Conservation (phyloP, 768 basidiomycete species). For the Ramaria sp. region DNA sequence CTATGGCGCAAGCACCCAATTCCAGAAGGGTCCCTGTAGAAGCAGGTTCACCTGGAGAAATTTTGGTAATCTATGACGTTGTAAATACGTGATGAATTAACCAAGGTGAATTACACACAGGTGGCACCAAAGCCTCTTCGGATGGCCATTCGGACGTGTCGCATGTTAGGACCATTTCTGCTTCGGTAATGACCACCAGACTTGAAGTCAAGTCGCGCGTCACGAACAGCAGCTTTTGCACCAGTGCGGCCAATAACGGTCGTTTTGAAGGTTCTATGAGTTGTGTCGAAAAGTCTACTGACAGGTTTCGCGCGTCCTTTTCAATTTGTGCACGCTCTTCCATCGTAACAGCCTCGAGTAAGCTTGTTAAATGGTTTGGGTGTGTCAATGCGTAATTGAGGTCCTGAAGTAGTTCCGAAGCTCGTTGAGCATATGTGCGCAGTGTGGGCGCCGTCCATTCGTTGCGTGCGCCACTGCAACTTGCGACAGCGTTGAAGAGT, state of each 20-base stretch:
- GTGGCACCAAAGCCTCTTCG: slow-evolving; percentile 56
- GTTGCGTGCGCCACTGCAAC: slow-evolving; percentile 36
- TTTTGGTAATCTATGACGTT: slow-evolving; percentile 62
- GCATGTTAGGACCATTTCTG: slow-evolving; percentile 53
- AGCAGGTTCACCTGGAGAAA: slow-evolving; percentile 70
- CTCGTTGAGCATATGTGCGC: slow-evolving; percentile 53
- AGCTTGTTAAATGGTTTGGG: slow-evolving; percentile 75
- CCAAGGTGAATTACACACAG: slow-evolving; percentile 37
- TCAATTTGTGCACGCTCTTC: slow-evolving; percentile 67
- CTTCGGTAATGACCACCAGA: slow-evolving; percentile 57
- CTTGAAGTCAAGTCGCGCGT: slow-evolving; percentile 61
- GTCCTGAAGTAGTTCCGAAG: slow-evolving; percentile 70
- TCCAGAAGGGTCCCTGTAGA: slow-evolving; percentile 85
- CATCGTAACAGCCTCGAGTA: slow-evolving; percentile 67
- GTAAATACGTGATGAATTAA: slow-evolving; percentile 2
- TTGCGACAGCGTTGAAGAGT: slow-evolving; percentile 66
- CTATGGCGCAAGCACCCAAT: slow-evolving; percentile 65
- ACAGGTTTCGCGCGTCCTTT: slow-evolving; percentile 34
- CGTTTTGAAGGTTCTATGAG: slow-evolving; percentile 53
- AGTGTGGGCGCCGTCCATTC: slow-evolving; percentile 53
- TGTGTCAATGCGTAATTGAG: slow-evolving; percentile 86
- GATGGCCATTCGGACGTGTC: slow-evolving; percentile 43
- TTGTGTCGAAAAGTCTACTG: slow-evolving; percentile 27
- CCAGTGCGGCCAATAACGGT: slow-evolving; percentile 60
- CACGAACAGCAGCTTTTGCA: slow-evolving; percentile 61